Percentiles rank a stretch among this genome's conserved stretches.
Evolutionary conservation across 768 basidiomycete species (phyloP).

Genomic region (Lactarius pseudohatsudake): DNA sequence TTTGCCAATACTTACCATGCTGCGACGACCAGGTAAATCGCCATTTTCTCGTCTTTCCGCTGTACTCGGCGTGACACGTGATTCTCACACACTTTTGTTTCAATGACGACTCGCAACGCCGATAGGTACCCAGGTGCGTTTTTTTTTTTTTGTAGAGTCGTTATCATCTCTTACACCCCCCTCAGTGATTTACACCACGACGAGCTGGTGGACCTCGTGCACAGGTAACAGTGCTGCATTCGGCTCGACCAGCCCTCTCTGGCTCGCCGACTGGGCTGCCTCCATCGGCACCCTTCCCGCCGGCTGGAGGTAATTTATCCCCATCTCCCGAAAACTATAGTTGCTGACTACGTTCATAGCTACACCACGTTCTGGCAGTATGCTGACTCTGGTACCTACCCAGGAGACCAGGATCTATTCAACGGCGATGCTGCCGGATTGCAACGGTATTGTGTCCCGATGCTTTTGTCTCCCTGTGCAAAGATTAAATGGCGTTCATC

Average conservation of each 20-base stretch:
- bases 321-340: no score
- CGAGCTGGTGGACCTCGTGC: constrained; percentile 67
- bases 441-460: constrained; percentile 34
- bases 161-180: not conserved
- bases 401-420: constrained; percentile 59
- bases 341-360: constrained; percentile 31
- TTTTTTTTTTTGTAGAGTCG: not conserved
- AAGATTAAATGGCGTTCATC: no score
- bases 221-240: constrained; percentile 59
- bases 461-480: no score
- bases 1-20: constrained; percentile 57
- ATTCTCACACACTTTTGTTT: not conserved
- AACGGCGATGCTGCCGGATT: constrained; percentile 52
- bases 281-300: constrained; percentile 54
- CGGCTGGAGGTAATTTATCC: constrained; percentile 38
- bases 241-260: constrained; percentile 52
- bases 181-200: constrained; percentile 60
- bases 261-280: constrained; percentile 57
- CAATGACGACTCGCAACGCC: constrained; percentile 28
- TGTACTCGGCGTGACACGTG: no score
- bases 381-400: constrained; percentile 53
- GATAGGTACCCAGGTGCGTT: constrained; percentile 42
- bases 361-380: constrained; percentile 64
- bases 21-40: constrained; percentile 44
- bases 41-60: no score